Evolutionary conservation across 495 filamentous ascomycete species (phyloP).

Genomic region (Apodospora peruviana): DNA sequence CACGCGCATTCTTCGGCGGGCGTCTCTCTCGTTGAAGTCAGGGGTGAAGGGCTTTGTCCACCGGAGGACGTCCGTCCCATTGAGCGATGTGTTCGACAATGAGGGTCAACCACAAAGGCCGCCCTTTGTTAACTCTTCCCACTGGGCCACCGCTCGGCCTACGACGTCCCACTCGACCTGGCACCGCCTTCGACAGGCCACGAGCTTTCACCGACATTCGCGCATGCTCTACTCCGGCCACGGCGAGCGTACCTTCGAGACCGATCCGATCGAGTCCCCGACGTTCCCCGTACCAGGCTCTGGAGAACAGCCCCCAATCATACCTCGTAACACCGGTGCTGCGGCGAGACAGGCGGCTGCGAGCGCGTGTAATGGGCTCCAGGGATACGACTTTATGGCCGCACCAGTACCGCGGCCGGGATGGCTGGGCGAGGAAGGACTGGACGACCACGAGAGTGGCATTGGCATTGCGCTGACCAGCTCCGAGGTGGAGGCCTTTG

Average conservation of each 20-base stretch:
- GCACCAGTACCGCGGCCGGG: conserved; percentile 23
- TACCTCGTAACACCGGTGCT: conserved; percentile 52
- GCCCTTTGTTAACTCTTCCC: conserved; percentile 16
- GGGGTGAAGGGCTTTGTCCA: conserved; percentile 39
- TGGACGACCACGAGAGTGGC: conserved; percentile 69
- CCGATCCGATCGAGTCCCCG: conserved; percentile 30
- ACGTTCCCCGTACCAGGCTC: conserved; percentile 41
- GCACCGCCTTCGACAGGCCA: conserved; percentile 42
- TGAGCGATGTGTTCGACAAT: conserved; percentile 19
- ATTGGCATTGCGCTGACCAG: conserved; percentile 67
- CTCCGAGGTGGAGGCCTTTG: conserved; percentile 36
- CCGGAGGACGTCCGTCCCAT: conserved; percentile 41
- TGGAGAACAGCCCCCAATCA: conserved; percentile 45
- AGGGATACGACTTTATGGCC: conserved; percentile 54
- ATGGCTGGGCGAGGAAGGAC: conserved; percentile 30
- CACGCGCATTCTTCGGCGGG: conserved; percentile 43
- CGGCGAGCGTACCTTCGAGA: conserved; percentile 28
- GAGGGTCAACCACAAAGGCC: conserved; percentile 22
- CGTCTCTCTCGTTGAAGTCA: conserved; percentile 40
- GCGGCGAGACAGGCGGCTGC: conserved; percentile 68
- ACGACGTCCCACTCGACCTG: conserved; percentile 42
- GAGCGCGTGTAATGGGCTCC: conserved; percentile 40
- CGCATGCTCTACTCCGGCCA: conserved; percentile 30
- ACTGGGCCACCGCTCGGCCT: conserved; percentile 20
- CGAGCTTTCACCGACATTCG: conserved; percentile 43